Conservation (phyloP, 345 rosid genomes). For the Gossypium australe region DNA sequence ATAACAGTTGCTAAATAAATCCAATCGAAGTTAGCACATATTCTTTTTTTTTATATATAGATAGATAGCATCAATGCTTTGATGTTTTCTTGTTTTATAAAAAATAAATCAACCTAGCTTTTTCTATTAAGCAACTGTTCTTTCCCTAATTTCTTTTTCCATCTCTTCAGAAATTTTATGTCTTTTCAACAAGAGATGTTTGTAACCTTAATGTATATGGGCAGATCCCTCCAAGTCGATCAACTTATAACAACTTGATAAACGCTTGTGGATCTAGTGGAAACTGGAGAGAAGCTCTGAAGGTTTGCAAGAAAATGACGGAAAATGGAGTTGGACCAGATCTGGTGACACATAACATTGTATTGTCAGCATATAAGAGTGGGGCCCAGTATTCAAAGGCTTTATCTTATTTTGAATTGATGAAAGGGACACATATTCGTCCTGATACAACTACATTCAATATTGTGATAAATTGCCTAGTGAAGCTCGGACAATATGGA, state of each 20-base stretch:
- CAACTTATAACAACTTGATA: conserved; percentile 82
- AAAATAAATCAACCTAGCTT: neutral
- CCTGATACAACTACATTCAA: conserved; percentile 83
- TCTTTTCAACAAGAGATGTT: neutral
- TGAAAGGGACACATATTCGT: conserved; percentile 80
- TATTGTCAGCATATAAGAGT: conserved; percentile 80
- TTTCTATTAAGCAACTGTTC: neutral
- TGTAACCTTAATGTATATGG: conserved; percentile 18
- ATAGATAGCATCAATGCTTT: neutral
- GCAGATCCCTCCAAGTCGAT: conserved; percentile 89
- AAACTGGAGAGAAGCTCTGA: conserved; percentile 92
- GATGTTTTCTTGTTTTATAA: neutral
- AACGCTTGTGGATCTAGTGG: conserved; percentile 97
- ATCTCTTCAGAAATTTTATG: neutral
- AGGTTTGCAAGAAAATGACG: conserved; percentile 82
- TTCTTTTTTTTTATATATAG: too few relatives aligned
- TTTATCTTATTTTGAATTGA: conserved; percentile 75
- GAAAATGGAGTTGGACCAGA: conserved; percentile 99
- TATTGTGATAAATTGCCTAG: conserved; percentile 72
- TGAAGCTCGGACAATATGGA: conserved; percentile 65
- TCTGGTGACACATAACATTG: conserved; percentile 84
- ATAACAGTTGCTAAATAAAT: neutral
- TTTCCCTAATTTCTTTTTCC: neutral
- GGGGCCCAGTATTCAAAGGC: conserved; percentile 79
- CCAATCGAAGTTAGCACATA: neutral